Base-by-base conservation (phyloP, 1,139 yeast species). In the Debaryomyces udenii region DNA sequence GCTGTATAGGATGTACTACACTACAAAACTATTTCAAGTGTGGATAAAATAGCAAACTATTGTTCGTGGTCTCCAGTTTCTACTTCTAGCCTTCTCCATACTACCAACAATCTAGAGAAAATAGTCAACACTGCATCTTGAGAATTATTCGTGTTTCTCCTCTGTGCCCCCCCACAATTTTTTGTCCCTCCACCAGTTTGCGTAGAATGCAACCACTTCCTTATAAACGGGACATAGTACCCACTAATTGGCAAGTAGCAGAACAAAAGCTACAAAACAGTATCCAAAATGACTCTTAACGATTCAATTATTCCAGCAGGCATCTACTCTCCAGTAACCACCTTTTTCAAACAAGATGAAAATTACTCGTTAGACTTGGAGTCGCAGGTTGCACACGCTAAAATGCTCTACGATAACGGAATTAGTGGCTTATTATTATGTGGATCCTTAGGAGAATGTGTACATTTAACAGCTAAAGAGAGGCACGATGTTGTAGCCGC, bases 391-490 rank as follows among this genome's bases (percentile, higher is more conserved):
- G 52, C 61, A 35, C 80, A 76, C 51, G 70, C 77, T 11, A 59
- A 62, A 36, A 59, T 51, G 48, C 61, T 77, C 33, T 61, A 71
- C 39, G 52, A 62, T 17, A 58, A 57, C 38, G 81, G 81, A 2
- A 66, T 76, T 42, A 54, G 58, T 38, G 81, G 81, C 11, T 56
- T 72, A 7, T 77, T 75, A 7, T 51, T 76, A 11, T 61, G 73
- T 48, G 82, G 81, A 3, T 74, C 81, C 26, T 75, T 66, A 54
- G 76, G 74, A 9, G 75, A 69, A 50, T 60, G 66, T 18, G 59
- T 66, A 11, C 69, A 68, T 45, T 52, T 61, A 47, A 66, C 64
- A 5, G 57, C 54, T 48, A 51, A 55, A 44, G 80, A 70, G 47
- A 54, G 74, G 42, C 48, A 51, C n/a, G 37, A 50, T 1, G 45